Evolutionary conservation across 768 basidiomycete genomes (phyloP).

Genomic region (Macrolepiota fuliginosa): DNA sequence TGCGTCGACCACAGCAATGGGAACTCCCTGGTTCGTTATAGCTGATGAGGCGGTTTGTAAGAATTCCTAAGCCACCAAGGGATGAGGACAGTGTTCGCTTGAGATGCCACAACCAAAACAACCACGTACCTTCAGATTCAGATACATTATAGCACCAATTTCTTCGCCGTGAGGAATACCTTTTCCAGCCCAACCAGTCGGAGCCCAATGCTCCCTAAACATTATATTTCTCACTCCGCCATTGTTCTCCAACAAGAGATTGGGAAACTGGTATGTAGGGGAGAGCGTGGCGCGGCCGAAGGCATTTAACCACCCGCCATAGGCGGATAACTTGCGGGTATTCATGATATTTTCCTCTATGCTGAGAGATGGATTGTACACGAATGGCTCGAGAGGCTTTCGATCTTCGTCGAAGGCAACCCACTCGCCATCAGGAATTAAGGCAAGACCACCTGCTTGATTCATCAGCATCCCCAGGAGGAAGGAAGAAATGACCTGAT

Average conservation of each 20-base stretch:
- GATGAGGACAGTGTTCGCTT: neutral
- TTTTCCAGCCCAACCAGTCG: constrained; percentile 5
- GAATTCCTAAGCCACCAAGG: neutral
- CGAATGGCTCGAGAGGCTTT: constrained; percentile 17
- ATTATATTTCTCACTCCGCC: neutral
- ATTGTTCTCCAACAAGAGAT: constrained; percentile 6
- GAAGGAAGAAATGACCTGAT: neutral
- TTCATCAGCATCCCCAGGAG: neutral
- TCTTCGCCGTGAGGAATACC: constrained; percentile 6
- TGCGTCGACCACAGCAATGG: constrained; percentile 4
- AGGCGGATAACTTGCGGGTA: constrained; percentile 16
- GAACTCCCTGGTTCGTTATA: neutral
- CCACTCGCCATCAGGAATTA: constrained; percentile 22
- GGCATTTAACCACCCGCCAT: constrained; percentile 22
- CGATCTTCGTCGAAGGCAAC: constrained; percentile 18
- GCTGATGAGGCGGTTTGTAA: neutral
- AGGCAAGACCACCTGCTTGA: constrained; percentile 19
- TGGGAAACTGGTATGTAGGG: constrained; percentile 15
- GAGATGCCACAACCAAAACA: neutral
- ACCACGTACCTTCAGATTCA: constrained; percentile 10
- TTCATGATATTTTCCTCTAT: constrained; percentile 12
- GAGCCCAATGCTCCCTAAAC: constrained; percentile 1
- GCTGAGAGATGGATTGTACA: constrained; percentile 10
- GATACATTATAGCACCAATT: constrained; percentile 1
- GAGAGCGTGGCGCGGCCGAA: constrained; percentile 18